Base-by-base conservation (phyloP, 140 eudicot genomes). In the Ambrosia hybrid region DNA sequence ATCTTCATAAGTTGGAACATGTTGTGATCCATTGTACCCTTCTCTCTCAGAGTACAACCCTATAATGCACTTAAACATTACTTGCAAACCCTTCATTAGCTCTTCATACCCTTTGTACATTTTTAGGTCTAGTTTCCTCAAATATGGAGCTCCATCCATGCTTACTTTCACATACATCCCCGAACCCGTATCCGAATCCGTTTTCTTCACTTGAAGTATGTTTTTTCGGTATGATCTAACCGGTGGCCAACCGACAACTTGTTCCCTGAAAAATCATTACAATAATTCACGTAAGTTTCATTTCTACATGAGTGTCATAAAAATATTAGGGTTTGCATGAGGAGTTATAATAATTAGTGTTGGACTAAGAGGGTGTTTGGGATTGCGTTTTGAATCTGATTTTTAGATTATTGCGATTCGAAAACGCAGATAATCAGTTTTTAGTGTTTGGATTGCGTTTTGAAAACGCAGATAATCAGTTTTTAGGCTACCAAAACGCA, bases 71-170 rank as follows among this genome's bases (percentile, higher is more conserved):
- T 90, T 94, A 83, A 94, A 94, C 97, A 94, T 90, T n/a, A 60
- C 80, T 74, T 86, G 83, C 21, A 94, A 81, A 51, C 86, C 96
- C 80, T 79, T 72, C 67, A 90, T 82, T 3, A 94, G 80, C 74
- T 94, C 96, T 6, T 66, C 73, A 83, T 94, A 94, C 70, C 91
- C 77, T 38, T 70, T 78, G 87, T 90, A 94, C 48, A 84, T 72
- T 65, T 78, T 90, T n/a, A 94, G 96, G 79, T 94, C 99, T n/a
- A 94, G 67, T 82, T 94, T 94, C 79, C 99, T 90, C 9, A 94
- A 69, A 67, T 88, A 94, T 38, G 99, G 96, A 72, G 97, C 99
- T 79, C 99, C 99, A 80, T 94, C 99, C 97, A 94, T 88, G 83
- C 99, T 94, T 62, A 94, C 99, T 82, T 94, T 94, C 65, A 94